These are phyloP conservation scores for Candida anutae DNA, from an alignment of 1,139 yeast species.

Conservation along the genomic window DNA sequence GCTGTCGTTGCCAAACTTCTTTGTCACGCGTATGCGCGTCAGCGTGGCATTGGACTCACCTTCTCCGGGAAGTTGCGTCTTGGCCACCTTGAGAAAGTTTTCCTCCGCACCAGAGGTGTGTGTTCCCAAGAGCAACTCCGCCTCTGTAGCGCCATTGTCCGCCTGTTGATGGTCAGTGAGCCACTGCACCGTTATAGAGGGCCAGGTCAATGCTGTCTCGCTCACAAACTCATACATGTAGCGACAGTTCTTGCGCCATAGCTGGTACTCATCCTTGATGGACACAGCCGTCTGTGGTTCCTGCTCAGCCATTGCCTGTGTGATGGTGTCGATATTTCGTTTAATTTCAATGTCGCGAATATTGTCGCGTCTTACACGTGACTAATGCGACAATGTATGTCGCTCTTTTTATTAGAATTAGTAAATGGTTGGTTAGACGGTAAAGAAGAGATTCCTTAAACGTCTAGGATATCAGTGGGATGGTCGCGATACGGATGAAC, in stretches of 20 bases:
- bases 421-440: too few relatives aligned
- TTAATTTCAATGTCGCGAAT: too few relatives aligned
- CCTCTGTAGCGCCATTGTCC: slow-evolving; percentile 31
- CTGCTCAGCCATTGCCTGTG: too few relatives aligned
- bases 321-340: too few relatives aligned
- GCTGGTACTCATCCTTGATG: slow-evolving; percentile 61
- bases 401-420: too few relatives aligned
- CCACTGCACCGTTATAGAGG: slow-evolving; percentile 74
- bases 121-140: slow-evolving; percentile 65
- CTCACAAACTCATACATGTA: slow-evolving; percentile 75
- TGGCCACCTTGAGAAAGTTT: slow-evolving; percentile 71
- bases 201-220: slow-evolving; percentile 76
- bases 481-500: too few relatives aligned
- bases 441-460: too few relatives aligned
- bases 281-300: slow-evolving; percentile 9
- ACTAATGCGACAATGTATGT: too few relatives aligned
- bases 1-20: slow-evolving; percentile 43
- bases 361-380: too few relatives aligned
- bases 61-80: slow-evolving; percentile 55
- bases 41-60: slow-evolving; percentile 9
- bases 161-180: slow-evolving; percentile 38
- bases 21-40: slow-evolving; percentile 48
- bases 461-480: too few relatives aligned
- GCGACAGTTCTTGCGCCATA: slow-evolving; percentile 76
- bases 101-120: slow-evolving; percentile 77